Evolutionary conservation across 2,329 filamentous ascomycete genomes (phyloP).

Genomic region (Geosmithia flava): DNA sequence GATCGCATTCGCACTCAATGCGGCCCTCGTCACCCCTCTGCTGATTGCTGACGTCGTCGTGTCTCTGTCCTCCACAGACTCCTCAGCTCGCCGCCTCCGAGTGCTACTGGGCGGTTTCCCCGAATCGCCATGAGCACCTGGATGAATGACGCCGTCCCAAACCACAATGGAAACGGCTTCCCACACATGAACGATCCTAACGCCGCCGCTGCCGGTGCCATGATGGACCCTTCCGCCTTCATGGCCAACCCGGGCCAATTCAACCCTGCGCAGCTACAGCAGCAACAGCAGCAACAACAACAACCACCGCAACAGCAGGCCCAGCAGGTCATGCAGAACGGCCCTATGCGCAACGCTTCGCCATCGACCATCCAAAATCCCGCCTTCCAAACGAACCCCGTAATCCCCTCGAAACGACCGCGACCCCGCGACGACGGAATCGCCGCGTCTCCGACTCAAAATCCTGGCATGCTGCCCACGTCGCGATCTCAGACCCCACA

Average conservation of each 20-base stretch:
- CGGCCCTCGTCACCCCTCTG: conserved; percentile 23
- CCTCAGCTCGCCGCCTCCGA: background rate
- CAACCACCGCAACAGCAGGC: conserved; percentile 23
- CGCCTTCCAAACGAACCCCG: conserved; percentile 70
- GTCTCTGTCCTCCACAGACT: conserved; percentile 14
- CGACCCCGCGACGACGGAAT: conserved; percentile 74
- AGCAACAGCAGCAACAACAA: conserved; percentile 19
- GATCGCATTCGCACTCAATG: conserved; percentile 18
- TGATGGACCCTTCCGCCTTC: conserved; percentile 55
- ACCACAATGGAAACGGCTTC: conserved; percentile 59
- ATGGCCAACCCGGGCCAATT: conserved; percentile 49
- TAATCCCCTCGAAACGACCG: conserved; percentile 83
- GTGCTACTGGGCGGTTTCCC: background rate
- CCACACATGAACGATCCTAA: conserved; percentile 52
- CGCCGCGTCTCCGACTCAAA: conserved; percentile 68
- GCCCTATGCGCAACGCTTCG: conserved; percentile 71
- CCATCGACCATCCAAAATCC: conserved; percentile 61
- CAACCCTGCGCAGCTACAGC: conserved; percentile 46
- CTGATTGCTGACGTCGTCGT: conserved; percentile 30
- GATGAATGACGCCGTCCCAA: conserved; percentile 60
- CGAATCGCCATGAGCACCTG: conserved; percentile 53
- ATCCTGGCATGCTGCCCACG: conserved; percentile 59
- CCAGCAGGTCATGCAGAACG: conserved; percentile 62
- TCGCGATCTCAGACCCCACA: conserved; percentile 87
- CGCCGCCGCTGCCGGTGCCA: conserved; percentile 32